phyloP scores from a whole-genome alignment of 345 rosid species.

The Brassica juncea region DNA sequence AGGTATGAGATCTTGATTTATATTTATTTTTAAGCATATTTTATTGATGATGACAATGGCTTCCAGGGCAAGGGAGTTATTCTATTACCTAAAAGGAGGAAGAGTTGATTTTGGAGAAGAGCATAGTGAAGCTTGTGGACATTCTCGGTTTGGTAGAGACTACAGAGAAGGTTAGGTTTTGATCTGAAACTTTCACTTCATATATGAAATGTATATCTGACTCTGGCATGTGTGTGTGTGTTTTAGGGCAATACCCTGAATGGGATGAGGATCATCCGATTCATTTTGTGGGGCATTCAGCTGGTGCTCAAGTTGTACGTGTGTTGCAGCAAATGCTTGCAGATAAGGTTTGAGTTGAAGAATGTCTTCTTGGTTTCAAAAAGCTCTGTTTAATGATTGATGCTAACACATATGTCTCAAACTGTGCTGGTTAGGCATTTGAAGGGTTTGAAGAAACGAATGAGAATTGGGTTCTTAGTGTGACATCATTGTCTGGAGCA shows the following conservation, averaged over 20 bases:
- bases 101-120: conserved; percentile 91
- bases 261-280: conserved; percentile 98
- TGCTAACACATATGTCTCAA: conserved; percentile 16
- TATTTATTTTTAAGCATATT: not conserved
- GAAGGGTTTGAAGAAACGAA: conserved; percentile 75
- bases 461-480: conserved; percentile 89
- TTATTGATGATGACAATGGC: conserved; percentile 26
- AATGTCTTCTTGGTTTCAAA: not conserved
- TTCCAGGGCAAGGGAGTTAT: conserved; percentile 76
- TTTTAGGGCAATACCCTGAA: conserved; percentile 80
- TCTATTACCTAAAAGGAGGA: conserved; percentile 95
- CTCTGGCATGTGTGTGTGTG: conserved; percentile 21
- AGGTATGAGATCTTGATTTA: conserved; percentile 47
- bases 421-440: conserved; percentile 59
- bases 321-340: conserved; percentile 99
- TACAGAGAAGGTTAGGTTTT: conserved; percentile 63
- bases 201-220: conserved; percentile 7
- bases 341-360: conserved; percentile 58
- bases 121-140: conserved; percentile 88
- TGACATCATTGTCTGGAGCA: conserved; percentile 91
- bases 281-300: conserved; percentile 97
- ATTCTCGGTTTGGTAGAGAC: conserved; percentile 79
- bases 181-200: not conserved
- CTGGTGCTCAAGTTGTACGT: conserved; percentile 97
- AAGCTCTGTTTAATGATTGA: conserved; percentile 3